phyloP scores from a whole-genome alignment of 2,329 filamentous ascomycete genomes.

The Pyrenochaeta sp. region DNA sequence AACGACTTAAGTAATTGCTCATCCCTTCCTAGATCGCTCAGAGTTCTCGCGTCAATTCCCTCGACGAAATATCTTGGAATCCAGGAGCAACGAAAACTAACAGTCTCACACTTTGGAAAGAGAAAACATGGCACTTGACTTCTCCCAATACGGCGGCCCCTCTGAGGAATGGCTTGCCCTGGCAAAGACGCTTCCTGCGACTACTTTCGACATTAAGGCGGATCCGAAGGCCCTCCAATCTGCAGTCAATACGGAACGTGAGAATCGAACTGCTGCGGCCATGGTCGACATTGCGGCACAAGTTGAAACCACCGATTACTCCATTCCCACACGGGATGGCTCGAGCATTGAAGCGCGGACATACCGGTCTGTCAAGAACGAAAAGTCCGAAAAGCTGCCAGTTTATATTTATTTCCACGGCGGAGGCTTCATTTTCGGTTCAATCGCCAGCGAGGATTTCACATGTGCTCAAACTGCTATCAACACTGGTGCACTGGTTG shows the following conservation, averaged over 20 bases:
- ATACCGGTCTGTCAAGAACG: slow-evolving; percentile 52
- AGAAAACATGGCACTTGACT: slow-evolving; percentile 27
- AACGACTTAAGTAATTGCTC: no score
- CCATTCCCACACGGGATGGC: slow-evolving; percentile 56
- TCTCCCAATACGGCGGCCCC: slow-evolving; percentile 39
- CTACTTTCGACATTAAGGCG: slow-evolving; percentile 26
- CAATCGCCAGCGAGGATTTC: slow-evolving; percentile 61
- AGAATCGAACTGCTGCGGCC: slow-evolving; percentile 21
- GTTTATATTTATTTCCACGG: slow-evolving; percentile 61
- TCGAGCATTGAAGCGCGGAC: slow-evolving; percentile 54
- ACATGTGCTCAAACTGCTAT: slow-evolving; percentile 59
- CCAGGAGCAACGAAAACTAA: no score
- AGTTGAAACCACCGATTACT: slow-evolving; percentile 27
- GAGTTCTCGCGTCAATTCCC: no score
- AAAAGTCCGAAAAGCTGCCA: slow-evolving; percentile 52
- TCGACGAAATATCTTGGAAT: no score
- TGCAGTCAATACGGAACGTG: slow-evolving; percentile 32
- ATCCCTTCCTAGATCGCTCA: no score
- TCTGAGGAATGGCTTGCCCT: slow-evolving; percentile 45
- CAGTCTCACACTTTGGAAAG: no score
- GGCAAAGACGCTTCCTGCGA: slow-evolving; percentile 34
- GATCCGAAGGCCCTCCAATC: slow-evolving; percentile 23
- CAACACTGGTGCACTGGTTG: slow-evolving; percentile 53
- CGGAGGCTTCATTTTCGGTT: slow-evolving; percentile 65
- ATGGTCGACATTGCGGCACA: slow-evolving; percentile 31